These are phyloP conservation scores for Chalciporus pseudorubinellus DNA, from an alignment of 768 basidiomycete genomes.

Conservation along the genomic window DNA sequence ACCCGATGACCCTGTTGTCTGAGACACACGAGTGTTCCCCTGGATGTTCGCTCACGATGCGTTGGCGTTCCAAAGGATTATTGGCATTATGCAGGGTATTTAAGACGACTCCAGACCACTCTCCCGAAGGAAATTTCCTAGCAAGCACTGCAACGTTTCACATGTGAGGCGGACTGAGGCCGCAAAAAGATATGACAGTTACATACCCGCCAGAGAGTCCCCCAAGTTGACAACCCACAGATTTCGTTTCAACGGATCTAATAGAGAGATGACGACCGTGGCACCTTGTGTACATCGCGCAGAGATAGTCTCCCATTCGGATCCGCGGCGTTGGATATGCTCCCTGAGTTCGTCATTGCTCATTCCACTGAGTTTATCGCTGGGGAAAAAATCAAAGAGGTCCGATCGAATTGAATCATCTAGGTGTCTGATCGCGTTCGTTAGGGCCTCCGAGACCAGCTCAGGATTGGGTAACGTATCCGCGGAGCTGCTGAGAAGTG, in stretches of 20 bases:
- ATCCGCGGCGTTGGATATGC: slow-evolving; percentile 36
- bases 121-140: slow-evolving; percentile 15
- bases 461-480: slow-evolving; percentile 25
- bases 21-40: slow-evolving; percentile 30
- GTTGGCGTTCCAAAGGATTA: slow-evolving; percentile 27
- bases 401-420: slow-evolving; percentile 45
- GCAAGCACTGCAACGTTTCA: slow-evolving; percentile 18
- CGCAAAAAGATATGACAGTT: background rate
- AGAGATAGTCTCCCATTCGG: slow-evolving; percentile 36
- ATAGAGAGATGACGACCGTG: slow-evolving; percentile 32
- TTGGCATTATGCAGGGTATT: slow-evolving; percentile 32
- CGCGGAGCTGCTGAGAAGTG: slow-evolving; percentile 28
- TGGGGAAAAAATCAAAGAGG: slow-evolving; percentile 44
- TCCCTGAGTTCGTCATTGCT: slow-evolving; percentile 40
- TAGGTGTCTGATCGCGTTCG: slow-evolving; percentile 37
- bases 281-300: slow-evolving; percentile 33
- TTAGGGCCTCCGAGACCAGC: slow-evolving; percentile 39
- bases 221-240: slow-evolving; percentile 36
- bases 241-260: slow-evolving; percentile 27
- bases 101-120: slow-evolving; percentile 20
- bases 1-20: slow-evolving; percentile 36
- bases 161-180: slow-evolving; percentile 2
- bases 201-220: slow-evolving; percentile 35
- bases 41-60: slow-evolving; percentile 31
- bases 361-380: slow-evolving; percentile 33